phyloP scores from a whole-genome alignment of 805 yeast genomes.

The Metschnikowia picachoensis region DNA sequence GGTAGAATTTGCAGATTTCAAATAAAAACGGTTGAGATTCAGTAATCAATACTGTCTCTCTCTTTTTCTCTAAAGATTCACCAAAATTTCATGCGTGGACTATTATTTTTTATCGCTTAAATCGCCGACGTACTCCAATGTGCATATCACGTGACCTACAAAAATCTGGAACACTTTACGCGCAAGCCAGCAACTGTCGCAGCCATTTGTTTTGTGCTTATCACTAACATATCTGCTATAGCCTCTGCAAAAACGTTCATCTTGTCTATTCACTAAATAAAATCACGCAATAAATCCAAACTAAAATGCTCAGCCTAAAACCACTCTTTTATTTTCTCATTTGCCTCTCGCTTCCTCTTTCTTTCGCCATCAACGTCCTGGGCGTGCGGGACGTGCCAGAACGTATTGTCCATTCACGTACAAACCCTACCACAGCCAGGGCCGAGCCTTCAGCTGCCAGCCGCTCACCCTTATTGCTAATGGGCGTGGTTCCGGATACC shows the following conservation, averaged over 20 bases:
- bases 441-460: not conserved
- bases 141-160: not conserved
- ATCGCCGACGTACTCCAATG: no score
- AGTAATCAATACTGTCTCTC: no score
- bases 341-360: slow-evolving; percentile 4
- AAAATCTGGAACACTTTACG: no score
- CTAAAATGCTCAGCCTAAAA: not conserved
- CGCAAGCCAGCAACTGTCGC: not conserved
- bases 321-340: not conserved
- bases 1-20: no score
- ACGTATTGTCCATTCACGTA: slow-evolving; percentile 10
- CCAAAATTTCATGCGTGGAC: no score
- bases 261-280: no score
- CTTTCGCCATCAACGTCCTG: slow-evolving; percentile 9
- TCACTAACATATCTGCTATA: no score
- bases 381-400: slow-evolving; percentile 14
- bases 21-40: no score
- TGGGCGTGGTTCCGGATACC: slow-evolving; percentile 10
- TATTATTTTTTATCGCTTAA: no score
- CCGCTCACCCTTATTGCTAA: slow-evolving; percentile 6
- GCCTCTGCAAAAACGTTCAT: no score
- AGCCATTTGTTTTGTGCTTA: not conserved
- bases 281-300: no score
- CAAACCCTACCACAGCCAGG: not conserved
- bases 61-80: no score